Percentiles rank a stretch among this genome's conserved stretches.
Evolutionary conservation across 2,329 filamentous ascomycete genomes (phyloP).

Genomic region (Coniochaeta ligniaria): DNA sequence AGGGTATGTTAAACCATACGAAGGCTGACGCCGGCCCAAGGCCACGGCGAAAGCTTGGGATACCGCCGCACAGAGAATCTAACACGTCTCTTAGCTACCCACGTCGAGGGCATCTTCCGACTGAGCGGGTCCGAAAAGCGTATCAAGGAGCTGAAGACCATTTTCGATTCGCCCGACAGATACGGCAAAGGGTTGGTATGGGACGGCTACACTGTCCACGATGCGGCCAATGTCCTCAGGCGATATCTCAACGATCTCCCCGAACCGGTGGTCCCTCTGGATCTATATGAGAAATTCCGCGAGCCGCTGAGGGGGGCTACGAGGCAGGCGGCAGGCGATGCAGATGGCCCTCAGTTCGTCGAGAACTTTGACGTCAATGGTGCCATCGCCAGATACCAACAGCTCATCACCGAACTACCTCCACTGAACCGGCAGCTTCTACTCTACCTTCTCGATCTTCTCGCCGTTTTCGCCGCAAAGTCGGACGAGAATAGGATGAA

Average conservation of each 20-base stretch:
- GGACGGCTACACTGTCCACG: constrained; percentile 96
- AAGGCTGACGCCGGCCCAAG: neutral
- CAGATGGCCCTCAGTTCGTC: constrained; percentile 61
- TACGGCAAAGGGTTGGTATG: constrained; percentile 97
- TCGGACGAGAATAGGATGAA: constrained; percentile 97
- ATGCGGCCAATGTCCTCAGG: constrained; percentile 92
- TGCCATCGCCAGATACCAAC: constrained; percentile 79
- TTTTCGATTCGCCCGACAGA: constrained; percentile 89
- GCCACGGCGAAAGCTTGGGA: neutral
- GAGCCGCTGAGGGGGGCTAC: constrained; percentile 67
- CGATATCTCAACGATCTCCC: constrained; percentile 94
- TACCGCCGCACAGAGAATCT: constrained; percentile 18
- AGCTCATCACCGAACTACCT: constrained; percentile 85
- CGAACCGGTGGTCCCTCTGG: constrained; percentile 90
- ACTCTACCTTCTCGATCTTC: constrained; percentile 89
- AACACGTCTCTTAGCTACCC: constrained; percentile 58
- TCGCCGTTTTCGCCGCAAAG: constrained; percentile 96
- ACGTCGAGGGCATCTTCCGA: constrained; percentile 93
- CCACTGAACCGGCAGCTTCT: constrained; percentile 89
- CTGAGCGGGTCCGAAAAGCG: constrained; percentile 94
- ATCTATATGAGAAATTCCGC: constrained; percentile 87
- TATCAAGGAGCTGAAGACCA: constrained; percentile 89
- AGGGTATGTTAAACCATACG: constrained; percentile 55
- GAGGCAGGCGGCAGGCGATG: constrained; percentile 65
- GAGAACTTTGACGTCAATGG: constrained; percentile 67